Conservation (phyloP, 768 basidiomycete species). For the Boletus reticuloceps region DNA sequence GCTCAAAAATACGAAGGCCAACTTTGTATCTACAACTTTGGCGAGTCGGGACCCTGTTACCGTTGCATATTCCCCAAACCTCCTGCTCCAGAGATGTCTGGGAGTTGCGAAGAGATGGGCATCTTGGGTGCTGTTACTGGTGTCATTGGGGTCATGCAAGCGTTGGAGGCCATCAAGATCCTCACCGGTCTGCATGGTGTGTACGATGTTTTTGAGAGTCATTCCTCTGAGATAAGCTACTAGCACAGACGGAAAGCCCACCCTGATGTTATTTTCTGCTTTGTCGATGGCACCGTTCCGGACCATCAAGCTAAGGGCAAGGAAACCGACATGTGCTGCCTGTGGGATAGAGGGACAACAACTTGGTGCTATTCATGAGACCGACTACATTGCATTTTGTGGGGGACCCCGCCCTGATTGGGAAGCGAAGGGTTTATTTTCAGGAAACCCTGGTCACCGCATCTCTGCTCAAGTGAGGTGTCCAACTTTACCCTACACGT, state of each 20-base stretch:
- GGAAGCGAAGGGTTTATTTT: slow-evolving; percentile 50
- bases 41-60: slow-evolving; percentile 79
- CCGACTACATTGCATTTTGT: slow-evolving; percentile 86
- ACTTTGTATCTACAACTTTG: slow-evolving; percentile 72
- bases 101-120: slow-evolving; percentile 86
- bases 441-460: slow-evolving; percentile 41
- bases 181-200: slow-evolving; percentile 65
- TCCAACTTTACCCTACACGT: not conserved
- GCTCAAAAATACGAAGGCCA: slow-evolving; percentile 87
- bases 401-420: slow-evolving; percentile 71
- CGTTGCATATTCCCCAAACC: slow-evolving; percentile 89
- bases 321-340: slow-evolving; percentile 67
- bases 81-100: slow-evolving; percentile 57
- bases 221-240: slow-evolving; percentile 3
- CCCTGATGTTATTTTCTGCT: slow-evolving; percentile 74
- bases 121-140: slow-evolving; percentile 89
- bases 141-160: slow-evolving; percentile 86
- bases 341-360: slow-evolving; percentile 59
- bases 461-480: slow-evolving; percentile 42
- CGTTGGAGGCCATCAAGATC: slow-evolving; percentile 82
- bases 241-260: slow-evolving; percentile 53
- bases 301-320: slow-evolving; percentile 73
- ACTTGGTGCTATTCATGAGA: slow-evolving; percentile 47
- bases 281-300: slow-evolving; percentile 71
- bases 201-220: slow-evolving; percentile 5